Evolutionary conservation across 1,139 yeast genomes (phyloP), one percentile per base, ranked within the genome.

Genomic region (Yamadazyma epiphylla): DNA sequence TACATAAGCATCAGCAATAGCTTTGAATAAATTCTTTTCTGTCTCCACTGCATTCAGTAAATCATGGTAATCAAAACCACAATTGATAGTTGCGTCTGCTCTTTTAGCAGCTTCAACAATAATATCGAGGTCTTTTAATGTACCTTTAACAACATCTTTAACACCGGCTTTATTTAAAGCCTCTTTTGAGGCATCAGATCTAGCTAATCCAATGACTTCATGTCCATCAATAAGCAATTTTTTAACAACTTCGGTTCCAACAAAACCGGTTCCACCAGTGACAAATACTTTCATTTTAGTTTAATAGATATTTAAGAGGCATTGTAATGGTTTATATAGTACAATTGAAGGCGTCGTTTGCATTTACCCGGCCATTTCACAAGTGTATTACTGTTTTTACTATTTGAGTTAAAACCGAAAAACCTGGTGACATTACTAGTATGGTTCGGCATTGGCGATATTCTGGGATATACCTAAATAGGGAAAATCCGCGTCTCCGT

Each of bases 191-290:
- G 43, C 50, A 1, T 39, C 37, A 3, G 64, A 47, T 47, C 72
- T 52, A 8, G 61, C 70, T 2, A 65, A 42, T 5, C 69, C 70
- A 13, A 60, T 42, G 2, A 64, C 69, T 11, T 38, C 38, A 42
- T 62, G 60, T 10, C 54, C 56, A 22, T 51, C 39, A 3, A 41
- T 44, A 19, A 62, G 26, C 22, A 57, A 53, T 19, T 35, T 41
- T 33, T 53, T 45, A 25, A 54, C 43, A 10, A 59, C 46, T 31
- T 54, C 55, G 33, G 51, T 53, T n/a, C 68, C 70, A 33, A 64
- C 54, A 37, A 51, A 64, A 4, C 70, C 70, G 15, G 60, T 52
- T 21, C 66, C 70, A 13, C 71, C 70, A 11, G 69, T 51, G 11
- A 65, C 61, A 30, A 62, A 58, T 16, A 59, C 60, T 19, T 36